Evolutionary conservation across 345 rosid genomes (phyloP).

Genomic region (Hibiscus syriacus): DNA sequence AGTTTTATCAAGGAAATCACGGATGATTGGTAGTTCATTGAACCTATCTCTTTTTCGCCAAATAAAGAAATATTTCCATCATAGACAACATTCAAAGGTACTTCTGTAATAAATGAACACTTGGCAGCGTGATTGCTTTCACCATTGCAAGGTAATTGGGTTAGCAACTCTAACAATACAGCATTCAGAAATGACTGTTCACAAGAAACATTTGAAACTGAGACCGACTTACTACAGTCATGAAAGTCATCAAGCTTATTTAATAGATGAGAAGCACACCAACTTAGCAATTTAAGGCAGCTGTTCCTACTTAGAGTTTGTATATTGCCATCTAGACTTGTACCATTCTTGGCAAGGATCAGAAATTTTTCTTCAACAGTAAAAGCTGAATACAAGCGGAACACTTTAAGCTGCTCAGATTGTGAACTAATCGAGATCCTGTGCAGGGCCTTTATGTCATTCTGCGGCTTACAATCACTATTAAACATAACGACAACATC

Average conservation of each 20-base stretch:
- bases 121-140: constrained; percentile 4
- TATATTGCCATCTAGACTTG: not conserved
- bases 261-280: constrained; percentile 15
- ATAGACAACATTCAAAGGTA: not conserved
- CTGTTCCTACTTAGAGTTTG: not conserved
- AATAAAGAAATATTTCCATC: not conserved
- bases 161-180: constrained; percentile 7
- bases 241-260: constrained; percentile 9
- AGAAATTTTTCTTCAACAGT: constrained; percentile 12
- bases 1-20: constrained; percentile 13
- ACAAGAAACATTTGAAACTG: constrained; percentile 1
- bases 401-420: constrained; percentile 7
- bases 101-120: constrained; percentile 14
- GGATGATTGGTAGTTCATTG: not conserved
- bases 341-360: constrained; percentile 12
- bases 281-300: not conserved
- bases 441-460: constrained; percentile 5
- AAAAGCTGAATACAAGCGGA: constrained; percentile 10
- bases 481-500: constrained; percentile 9
- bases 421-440: constrained; percentile 10
- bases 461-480: constrained; percentile 10
- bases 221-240: not conserved
- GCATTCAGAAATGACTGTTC: constrained; percentile 6
- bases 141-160: not conserved
- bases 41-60: constrained; percentile 8